Base-by-base conservation (phyloP, 257 asterid species). In the Rubia yunnanensis region DNA sequence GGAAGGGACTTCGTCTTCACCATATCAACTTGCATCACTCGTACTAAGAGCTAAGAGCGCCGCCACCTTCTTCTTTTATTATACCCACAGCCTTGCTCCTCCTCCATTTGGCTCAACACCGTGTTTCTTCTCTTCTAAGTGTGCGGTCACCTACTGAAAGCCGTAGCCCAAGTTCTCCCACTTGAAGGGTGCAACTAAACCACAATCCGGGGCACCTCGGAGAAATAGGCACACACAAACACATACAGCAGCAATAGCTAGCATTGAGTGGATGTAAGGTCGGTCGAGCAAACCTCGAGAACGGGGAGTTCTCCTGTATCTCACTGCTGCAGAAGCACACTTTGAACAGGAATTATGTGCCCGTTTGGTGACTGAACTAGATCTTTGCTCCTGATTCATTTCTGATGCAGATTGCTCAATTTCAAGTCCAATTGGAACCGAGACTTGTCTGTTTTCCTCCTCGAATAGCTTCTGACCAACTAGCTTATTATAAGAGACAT, bases 131-230 rank as follows among this genome's bases (percentile, higher is more conserved):
- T 52, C 31, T 58, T 64, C 62, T n/a, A n/a, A n/a, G n/a, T n/a
- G n/a, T n/a, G n/a, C n/a, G n/a, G n/a, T 26, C 57, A 34, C 22
- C 69, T 83, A 88, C 2, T 52, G 36, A 44, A 95, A 26, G 8
- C 97, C 96, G 30, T 44, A 90, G 15, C 58, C 70, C 82, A 90
- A 76, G 60, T 82, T 87, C 74, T 87, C 96, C 97, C 97, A 90
- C 67, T 73, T 73, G 78, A 90, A 86, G 18, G 95, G 92, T 20
- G 82, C 73, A 57, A 63, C 78, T 46, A 78, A 65, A 6, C 88
- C 89, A 15, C 88, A 73, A 22, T 69, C 72, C 0, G 97, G 97
- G 57, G 77, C 85, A 5, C 92, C 90, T 74, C 97, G 80, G 11
- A 84, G 65, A 63, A 90, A 76, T 68, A 90, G 41, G 63, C 95